A percentile compares a stretch with the other conserved stretches of the same genome.
These are phyloP conservation scores for Epicoccum sorghinum DNA, from an alignment of 2,329 filamentous ascomycete genomes.

Conservation along the genomic window DNA sequence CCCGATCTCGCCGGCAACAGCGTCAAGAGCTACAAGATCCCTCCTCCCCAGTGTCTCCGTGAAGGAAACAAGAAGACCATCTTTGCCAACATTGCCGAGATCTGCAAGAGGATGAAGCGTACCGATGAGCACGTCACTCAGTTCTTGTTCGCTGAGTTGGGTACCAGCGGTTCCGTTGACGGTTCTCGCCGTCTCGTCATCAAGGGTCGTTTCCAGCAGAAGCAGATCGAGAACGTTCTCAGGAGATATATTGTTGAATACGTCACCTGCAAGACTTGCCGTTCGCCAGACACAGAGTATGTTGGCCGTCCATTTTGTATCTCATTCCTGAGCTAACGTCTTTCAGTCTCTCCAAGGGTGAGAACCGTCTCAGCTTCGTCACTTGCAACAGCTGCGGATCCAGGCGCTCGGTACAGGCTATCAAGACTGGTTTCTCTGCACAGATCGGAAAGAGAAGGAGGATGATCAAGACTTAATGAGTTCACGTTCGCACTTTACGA, in stretches of 20 bases:
- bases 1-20: constrained; percentile 90
- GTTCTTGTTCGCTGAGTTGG: constrained; percentile 97
- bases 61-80: constrained; percentile 99
- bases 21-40: constrained; percentile 97
- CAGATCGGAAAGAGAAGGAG: constrained; percentile 99
- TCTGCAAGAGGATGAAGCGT: constrained; percentile 99
- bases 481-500: constrained; percentile 27
- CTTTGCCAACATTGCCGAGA: constrained; percentile 98
- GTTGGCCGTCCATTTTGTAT: not conserved
- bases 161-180: constrained; percentile 91
- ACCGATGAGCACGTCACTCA: constrained; percentile 97
- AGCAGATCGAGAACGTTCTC: constrained; percentile 97
- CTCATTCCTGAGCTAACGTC: constrained; percentile 63
- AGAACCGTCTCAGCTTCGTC: constrained; percentile 98
- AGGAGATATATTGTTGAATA: constrained; percentile 98
- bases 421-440: constrained; percentile 99
- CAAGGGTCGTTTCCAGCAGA: constrained; percentile 99
- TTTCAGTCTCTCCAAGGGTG: constrained; percentile 96
- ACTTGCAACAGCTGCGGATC: constrained; percentile 78
- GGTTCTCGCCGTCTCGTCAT: constrained; percentile 92
- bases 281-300: constrained; percentile 40
- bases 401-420: constrained; percentile 87
- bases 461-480: constrained; percentile 73
- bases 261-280: constrained; percentile 97
- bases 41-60: constrained; percentile 95